Base-by-base conservation (phyloP, 2,329 filamentous ascomycete species). In the Epichloe gansuensis region DNA sequence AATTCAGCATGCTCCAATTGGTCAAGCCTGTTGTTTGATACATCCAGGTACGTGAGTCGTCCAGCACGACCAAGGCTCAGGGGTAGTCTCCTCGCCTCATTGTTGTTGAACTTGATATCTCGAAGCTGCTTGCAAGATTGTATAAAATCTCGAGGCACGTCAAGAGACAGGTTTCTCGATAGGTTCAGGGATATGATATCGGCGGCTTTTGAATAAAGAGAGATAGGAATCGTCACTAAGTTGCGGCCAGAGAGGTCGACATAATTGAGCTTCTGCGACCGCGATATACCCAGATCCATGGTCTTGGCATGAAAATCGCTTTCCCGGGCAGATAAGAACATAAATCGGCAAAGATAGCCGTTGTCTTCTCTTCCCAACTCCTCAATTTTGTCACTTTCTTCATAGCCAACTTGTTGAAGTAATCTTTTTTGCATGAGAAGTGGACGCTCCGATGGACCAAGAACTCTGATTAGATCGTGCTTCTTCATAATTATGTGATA, bases 331-430 rank as follows among this genome's bases (percentile, higher is more conserved):
- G 91, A 90, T 53, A 96, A 74, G 68, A 98, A 98, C 54, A 93
- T 89, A 70, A 98, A 97, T 5, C 93, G 87, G 64, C 90, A 95
- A 12, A 98, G 77, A 61, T 97, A 98, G 64, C 90, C 94, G 67
- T 97, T 95, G 71, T 98, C 93, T 67, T 98, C 93, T 53, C 93
- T 82, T 31, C 93, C 93, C 50, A 98, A 81, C 56, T 97, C 93
- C 65, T 96, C 91, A 45, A 98, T 82, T 40, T 82, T 82, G 66
- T 98, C 93, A 52, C 81, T 81, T 35, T 89, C 82, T 53, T 87
- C 84, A 63, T 97, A 98, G 9, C 93, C 93, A 50, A 91, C 86
- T 68, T 96, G 89, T 67, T 95, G 85, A 17, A 98, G 72, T 17
- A 98, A 75, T 47, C 84, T 79, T 69, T 96, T 97, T 66, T 98